Conservation (phyloP, 2,329 filamentous ascomycete species). For the Neocucurbitaria cava region DNA sequence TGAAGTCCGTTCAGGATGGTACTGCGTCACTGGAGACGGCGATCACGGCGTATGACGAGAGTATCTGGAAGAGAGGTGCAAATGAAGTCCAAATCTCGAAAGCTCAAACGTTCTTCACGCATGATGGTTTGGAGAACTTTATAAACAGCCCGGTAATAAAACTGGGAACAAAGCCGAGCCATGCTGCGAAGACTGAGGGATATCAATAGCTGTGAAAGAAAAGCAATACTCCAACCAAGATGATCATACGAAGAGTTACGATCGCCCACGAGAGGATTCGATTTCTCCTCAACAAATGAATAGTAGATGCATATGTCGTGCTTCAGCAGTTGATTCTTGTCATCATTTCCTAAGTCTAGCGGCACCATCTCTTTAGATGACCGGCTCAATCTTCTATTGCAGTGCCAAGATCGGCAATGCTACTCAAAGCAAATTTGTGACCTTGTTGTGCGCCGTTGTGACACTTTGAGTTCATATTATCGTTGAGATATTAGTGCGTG, state of each 20-base stretch:
- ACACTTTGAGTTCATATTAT: neutral
- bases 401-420: neutral
- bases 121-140: conserved; percentile 39
- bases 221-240: too few species aligned
- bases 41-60: conserved; percentile 35
- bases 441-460: neutral
- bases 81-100: conserved; percentile 44
- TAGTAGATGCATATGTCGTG: too few species aligned
- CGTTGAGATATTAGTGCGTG: too few species aligned
- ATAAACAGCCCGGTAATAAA: conserved; percentile 39
- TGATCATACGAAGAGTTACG: too few species aligned
- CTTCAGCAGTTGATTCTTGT: too few species aligned
- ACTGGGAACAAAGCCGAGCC: conserved; percentile 38
- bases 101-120: conserved; percentile 40
- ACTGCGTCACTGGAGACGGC: conserved; percentile 18
- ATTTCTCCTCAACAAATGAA: too few species aligned
- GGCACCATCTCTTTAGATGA: too few species aligned
- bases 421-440: neutral
- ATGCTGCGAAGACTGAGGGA: conserved; percentile 36
- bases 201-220: conserved; percentile 20
- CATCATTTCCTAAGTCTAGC: too few species aligned
- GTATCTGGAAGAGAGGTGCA: conserved; percentile 34
- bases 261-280: too few species aligned
- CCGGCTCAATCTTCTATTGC: too few species aligned
- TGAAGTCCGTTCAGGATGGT: conserved; percentile 24